Percentiles rank a stretch among this genome's conserved stretches.
These are phyloP conservation scores for Dryas octopetala DNA, from an alignment of 306 rosid genomes.

Conservation along the genomic window DNA sequence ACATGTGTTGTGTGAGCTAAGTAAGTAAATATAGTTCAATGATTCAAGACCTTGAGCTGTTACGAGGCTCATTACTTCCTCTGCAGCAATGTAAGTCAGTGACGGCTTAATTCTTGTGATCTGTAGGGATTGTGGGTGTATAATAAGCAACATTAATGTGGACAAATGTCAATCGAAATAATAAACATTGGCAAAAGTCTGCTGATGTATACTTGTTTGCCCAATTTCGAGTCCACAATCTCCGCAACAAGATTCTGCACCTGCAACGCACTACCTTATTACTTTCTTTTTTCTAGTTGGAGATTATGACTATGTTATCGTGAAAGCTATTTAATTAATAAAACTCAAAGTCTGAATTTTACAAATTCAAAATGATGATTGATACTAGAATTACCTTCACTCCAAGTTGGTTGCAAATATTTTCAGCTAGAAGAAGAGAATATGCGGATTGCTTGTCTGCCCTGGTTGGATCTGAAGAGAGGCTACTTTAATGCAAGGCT, in stretches of 20 bases:
- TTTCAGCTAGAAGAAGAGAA: constrained; percentile 89
- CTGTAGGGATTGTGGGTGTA: constrained; percentile 38
- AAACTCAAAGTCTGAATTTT: neutral
- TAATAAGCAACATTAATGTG: neutral
- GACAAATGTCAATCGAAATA: neutral
- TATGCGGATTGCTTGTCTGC: constrained; percentile 86
- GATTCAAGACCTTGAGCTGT: constrained; percentile 84
- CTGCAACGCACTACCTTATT: constrained; percentile 44
- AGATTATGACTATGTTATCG: neutral
- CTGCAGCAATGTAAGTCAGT: constrained; percentile 79
- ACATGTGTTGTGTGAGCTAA: neutral
- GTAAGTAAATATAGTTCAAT: constrained; percentile 1
- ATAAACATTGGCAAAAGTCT: constrained; percentile 1
- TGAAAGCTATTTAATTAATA: constrained; percentile 17
- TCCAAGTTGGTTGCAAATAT: constrained; percentile 71
- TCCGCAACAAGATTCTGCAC: constrained; percentile 92
- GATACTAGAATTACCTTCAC: constrained; percentile 55
- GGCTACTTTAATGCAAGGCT: constrained; percentile 30
- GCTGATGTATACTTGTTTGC: constrained; percentile 73
- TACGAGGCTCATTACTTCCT: constrained; percentile 97
- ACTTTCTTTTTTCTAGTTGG: constrained; percentile 15
- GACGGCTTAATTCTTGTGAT: constrained; percentile 78
- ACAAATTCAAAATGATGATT: neutral
- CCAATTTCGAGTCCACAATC: constrained; percentile 82
- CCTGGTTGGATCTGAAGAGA: constrained; percentile 69